Evolutionary conservation across 78 protist species (phyloP).

Genomic region (Parvularia atlantis): DNA sequence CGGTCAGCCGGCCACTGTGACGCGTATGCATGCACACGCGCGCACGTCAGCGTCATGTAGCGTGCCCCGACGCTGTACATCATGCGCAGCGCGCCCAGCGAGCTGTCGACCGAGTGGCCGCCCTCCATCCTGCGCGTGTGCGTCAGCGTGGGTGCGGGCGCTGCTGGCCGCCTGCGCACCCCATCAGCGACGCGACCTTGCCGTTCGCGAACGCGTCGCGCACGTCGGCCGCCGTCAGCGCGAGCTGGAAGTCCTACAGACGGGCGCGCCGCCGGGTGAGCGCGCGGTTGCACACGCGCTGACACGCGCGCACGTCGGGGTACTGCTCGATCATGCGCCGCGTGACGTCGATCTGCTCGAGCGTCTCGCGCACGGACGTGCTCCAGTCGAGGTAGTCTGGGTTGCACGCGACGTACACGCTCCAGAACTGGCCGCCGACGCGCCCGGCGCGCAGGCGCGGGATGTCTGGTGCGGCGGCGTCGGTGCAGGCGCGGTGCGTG

Average conservation of each 20-base stretch:
- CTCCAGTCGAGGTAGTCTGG: background rate
- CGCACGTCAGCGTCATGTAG: slow-evolving; percentile 18
- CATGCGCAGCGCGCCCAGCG: slow-evolving; percentile 1
- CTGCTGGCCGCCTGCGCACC: background rate
- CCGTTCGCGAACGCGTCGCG: background rate
- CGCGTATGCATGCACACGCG: no score
- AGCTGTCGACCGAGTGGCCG: slow-evolving; percentile 8
- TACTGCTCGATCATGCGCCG: background rate
- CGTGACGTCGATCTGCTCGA: background rate
- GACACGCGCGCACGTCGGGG: background rate
- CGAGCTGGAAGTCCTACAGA: background rate
- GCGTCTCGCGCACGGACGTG: slow-evolving; percentile 1
- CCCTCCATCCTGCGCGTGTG: slow-evolving; percentile 11
- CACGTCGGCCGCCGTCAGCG: background rate
- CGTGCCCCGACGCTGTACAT: background rate
- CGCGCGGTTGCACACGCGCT: background rate
- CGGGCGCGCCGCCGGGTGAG: no score
- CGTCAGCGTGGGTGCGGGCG: no score
- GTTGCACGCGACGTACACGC: slow-evolving; percentile 9
- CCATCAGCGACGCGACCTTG: slow-evolving; percentile 5
- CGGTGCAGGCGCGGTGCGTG: no score
- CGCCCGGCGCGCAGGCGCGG: slow-evolving; percentile 3
- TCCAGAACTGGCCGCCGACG: slow-evolving; percentile 20
- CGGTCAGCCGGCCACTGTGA: no score
- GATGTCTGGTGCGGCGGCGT: no score